Base-by-base conservation (phyloP, 2,329 filamentous ascomycete genomes). In the Alternaria novae-zelandiae region DNA sequence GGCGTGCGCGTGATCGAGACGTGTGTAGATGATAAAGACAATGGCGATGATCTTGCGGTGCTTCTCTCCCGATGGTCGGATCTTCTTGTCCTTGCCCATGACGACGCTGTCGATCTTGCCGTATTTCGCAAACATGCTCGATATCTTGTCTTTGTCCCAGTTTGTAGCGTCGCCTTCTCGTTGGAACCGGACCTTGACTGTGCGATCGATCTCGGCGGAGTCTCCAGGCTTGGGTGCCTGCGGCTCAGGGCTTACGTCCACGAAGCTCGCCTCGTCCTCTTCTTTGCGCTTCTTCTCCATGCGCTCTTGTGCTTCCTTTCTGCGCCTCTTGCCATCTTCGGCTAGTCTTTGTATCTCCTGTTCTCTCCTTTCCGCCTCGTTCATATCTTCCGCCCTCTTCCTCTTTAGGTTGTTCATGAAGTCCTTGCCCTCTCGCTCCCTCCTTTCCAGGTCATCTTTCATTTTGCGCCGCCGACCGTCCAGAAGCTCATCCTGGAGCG, bases 401-500 rank as follows among this genome's bases (percentile, higher is more conserved):
- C 83, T 79, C 67, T 83, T 81, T 17, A 79, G 63, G 6, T 74
- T 61, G 71, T 28, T 32, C 23, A 73, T 75, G 0, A 81, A 83
- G 15, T 67, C 60, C 6, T 57, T 61, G 17, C 69, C 73, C 15
- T 82, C 83, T 20, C 87, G 83, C 79, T 97, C 95, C 20, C 91
- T 84, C 25, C 88, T 86, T 81, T 97, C 94, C 54, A 98, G 82
- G 75, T 97, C 94, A 74, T 97, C 93, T 68, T 92, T 91, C 87
- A 97, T 91, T 70, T 88, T 86, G 75, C 91, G 85, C 70, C 91
- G 85, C 79, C 90, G 87, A 51, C 89, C 88, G 71, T 92, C 89
- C 81, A 97, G 91, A 65, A 90, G 85, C 55, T 91, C 89, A 72
- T 90, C 86, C 80, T 94, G 89, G 74, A 88, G 85, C 78, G 88